These are phyloP conservation scores for Opeltia flavorubescens DNA, from an alignment of 495 filamentous ascomycete genomes.

Conservation along the genomic window DNA sequence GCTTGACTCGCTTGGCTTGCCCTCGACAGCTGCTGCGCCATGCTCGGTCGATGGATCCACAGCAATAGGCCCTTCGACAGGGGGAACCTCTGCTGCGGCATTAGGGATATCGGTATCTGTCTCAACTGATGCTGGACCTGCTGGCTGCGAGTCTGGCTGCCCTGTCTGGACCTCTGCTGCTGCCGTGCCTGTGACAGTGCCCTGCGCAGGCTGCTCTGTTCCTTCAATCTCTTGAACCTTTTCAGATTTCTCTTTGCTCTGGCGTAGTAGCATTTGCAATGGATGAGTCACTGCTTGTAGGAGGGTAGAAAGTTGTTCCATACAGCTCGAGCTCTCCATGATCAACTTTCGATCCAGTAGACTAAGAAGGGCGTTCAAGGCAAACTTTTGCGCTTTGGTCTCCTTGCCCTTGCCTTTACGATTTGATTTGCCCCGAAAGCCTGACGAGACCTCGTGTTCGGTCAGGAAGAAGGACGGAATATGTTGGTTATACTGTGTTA, in stretches of 20 bases:
- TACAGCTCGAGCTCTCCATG: conserved; percentile 87
- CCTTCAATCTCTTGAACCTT: conserved; percentile 15
- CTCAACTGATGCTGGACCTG: neutral
- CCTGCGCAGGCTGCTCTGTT: conserved; percentile 14
- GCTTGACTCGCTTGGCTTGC: conserved; percentile 19
- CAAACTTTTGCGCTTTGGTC: conserved; percentile 69
- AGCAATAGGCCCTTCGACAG: neutral
- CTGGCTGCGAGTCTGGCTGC: conserved; percentile 11
- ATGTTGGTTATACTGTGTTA: conserved; percentile 69
- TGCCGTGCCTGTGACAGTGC: conserved; percentile 12
- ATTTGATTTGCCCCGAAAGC: conserved; percentile 59
- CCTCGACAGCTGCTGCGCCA: conserved; percentile 21
- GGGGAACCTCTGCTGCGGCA: conserved; percentile 20
- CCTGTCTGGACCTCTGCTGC: conserved; percentile 6
- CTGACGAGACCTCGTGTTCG: conserved; percentile 68
- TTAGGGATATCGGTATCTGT: conserved; percentile 8
- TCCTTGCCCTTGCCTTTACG: conserved; percentile 83
- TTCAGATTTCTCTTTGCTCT: conserved; percentile 56
- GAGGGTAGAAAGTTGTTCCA: conserved; percentile 81
- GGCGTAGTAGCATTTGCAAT: conserved; percentile 65
- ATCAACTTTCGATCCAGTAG: conserved; percentile 83
- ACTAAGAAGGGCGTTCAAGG: conserved; percentile 76
- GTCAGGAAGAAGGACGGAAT: conserved; percentile 88
- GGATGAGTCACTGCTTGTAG: conserved; percentile 81
- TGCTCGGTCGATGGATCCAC: conserved; percentile 8